These are phyloP conservation scores for Komagataella kurtzmanii DNA, from an alignment of 805 yeast genomes.

Conservation along the genomic window DNA sequence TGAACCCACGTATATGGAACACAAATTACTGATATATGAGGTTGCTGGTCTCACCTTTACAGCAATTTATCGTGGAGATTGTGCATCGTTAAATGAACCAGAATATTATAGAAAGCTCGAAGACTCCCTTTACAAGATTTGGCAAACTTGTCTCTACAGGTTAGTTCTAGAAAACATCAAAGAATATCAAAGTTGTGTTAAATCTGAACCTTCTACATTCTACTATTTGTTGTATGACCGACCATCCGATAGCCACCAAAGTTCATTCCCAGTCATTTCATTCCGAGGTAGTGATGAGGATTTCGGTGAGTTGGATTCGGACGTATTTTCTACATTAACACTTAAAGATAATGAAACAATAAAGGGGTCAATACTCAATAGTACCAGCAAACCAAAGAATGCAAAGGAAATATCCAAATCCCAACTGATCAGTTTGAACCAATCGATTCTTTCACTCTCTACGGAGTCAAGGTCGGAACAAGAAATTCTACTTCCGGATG, in stretches of 20 bases:
- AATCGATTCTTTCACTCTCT: neutral
- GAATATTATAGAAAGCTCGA: constrained; percentile 6
- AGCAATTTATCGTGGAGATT: constrained; percentile 5
- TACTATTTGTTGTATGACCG: constrained; percentile 12
- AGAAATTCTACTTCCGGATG: neutral
- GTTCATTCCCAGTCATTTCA: constrained; percentile 14
- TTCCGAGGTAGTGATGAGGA: neutral
- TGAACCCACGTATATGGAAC: neutral
- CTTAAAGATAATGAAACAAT: neutral
- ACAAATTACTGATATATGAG: constrained; percentile 14
- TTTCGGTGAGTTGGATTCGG: neutral
- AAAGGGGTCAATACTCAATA: neutral
- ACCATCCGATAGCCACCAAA: constrained; percentile 7
- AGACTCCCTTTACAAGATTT: constrained; percentile 9
- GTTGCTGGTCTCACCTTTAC: constrained; percentile 15
- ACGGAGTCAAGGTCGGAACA: neutral
- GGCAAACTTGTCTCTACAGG: constrained; percentile 12
- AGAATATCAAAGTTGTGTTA: constrained; percentile 2
- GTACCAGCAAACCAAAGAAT: neutral
- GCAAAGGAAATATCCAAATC: neutral
- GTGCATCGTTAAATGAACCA: neutral
- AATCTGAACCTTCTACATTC: constrained; percentile 6
- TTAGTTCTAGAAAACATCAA: constrained; percentile 12
- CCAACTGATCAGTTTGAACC: neutral
- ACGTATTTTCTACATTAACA: neutral